These are phyloP conservation scores for Lasiodiplodia hormozganensis DNA, from an alignment of 2,329 filamentous ascomycete genomes.

Conservation along the genomic window DNA sequence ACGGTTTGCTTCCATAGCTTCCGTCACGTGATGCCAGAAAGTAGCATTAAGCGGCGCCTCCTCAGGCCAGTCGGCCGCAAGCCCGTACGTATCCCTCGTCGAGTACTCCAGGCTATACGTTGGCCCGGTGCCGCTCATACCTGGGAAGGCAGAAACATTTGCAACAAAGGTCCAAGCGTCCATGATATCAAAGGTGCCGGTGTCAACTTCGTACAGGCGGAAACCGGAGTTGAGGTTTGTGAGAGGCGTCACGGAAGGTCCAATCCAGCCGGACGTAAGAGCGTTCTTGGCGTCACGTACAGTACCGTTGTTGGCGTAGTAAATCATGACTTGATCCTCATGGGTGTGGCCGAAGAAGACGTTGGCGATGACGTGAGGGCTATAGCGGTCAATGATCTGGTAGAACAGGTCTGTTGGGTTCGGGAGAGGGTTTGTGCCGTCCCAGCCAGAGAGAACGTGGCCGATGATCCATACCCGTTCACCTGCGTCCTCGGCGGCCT, in stretches of 20 bases:
- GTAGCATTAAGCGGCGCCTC: constrained; percentile 63
- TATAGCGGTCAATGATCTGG: constrained; percentile 62
- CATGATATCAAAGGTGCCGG: constrained; percentile 60
- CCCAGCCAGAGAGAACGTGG: constrained; percentile 64
- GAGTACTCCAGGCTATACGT: constrained; percentile 60
- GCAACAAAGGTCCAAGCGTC: constrained; percentile 62
- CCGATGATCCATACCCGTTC: constrained; percentile 64
- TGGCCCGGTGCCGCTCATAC: constrained; percentile 52
- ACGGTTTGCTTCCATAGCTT: constrained; percentile 61
- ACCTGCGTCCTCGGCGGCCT: constrained; percentile 58
- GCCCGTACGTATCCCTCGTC: constrained; percentile 58
- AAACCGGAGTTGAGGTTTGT: constrained; percentile 62
- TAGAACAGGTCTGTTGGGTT: constrained; percentile 63
- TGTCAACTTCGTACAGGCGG: constrained; percentile 63
- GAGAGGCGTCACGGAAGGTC: constrained; percentile 59
- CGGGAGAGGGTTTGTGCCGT: constrained; percentile 60
- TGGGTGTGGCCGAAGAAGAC: constrained; percentile 64
- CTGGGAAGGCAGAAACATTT: constrained; percentile 56
- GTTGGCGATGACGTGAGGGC: constrained; percentile 62
- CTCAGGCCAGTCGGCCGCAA: constrained; percentile 52
- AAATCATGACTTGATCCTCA: constrained; percentile 62
- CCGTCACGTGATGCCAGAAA: constrained; percentile 66
- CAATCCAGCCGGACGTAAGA: constrained; percentile 60
- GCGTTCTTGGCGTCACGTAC: constrained; percentile 50
- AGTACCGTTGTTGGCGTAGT: constrained; percentile 61